Evolutionary conservation across 257 asterid species (phyloP), one percentile per base, ranked within the genome.

Genomic region (Forsythia viridissima): DNA sequence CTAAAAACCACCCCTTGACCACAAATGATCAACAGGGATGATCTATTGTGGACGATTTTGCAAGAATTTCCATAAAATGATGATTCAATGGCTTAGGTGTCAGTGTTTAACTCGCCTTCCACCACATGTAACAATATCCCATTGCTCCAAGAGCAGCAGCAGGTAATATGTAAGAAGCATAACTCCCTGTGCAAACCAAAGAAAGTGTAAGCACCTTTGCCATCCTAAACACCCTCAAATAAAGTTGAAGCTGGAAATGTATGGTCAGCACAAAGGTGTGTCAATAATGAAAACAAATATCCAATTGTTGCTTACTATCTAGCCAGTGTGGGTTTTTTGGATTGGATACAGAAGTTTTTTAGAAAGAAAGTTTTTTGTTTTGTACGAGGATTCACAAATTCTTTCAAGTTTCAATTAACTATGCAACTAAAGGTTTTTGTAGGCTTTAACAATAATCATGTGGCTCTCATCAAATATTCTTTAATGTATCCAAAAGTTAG

Each of bases 121-220:
- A 92, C 93, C 92, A 83, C 97, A 92, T 90, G 89, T 90, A 92
- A 77, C 96, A 92, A 82, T 87, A 89, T 73, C 97, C 97, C 93
- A 86, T 76, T n/a, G 96, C 94, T 79, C 97, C 96, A 72, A 90
- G 74, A 78, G 97, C 97, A 57, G 97, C 96, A 76, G 93, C 88
- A 65, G 97, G 97, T 85, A 92, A 84, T 78, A 92, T 81, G 83
- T 90, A 92, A 70, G 97, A 92, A 57, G 86, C 86, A 78, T 83
- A 89, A 88, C 92, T 75, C 73, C 92, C 97, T 90, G 87, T 15
- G 38, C 34, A 74, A 80, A 75, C 77, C 74, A 85, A 81, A 80
- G 43, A 82, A 57, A 46, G 36, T 15, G 48, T 70, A 72, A 84
- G 77, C 76, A 76, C 65, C n/a, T 34, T 59, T 44, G 59, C 21